Evolutionary conservation across 352 stramenopile genomes (phyloP), one percentile per base, ranked within the genome.

Genomic region (Globisporangium cystogenes): DNA sequence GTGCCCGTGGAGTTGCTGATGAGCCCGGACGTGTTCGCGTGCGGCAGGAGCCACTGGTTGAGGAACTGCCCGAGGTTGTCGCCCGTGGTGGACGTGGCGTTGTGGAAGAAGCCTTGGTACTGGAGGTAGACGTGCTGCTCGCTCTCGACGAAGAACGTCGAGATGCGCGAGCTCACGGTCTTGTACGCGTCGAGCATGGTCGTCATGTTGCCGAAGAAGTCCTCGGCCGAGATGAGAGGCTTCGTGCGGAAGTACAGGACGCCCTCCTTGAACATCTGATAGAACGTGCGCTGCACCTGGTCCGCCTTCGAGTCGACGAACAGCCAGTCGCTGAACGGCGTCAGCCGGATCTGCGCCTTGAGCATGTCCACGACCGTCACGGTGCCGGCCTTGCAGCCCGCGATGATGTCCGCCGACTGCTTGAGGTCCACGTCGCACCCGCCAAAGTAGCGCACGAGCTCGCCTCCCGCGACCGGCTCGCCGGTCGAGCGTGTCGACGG

Each of bases 271-370:
- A 85, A 66, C 27, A 87, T 54, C 51, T 84, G 59, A 57, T 86
- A 90, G 48, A 87, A 90, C 55, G 74, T 72, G 26, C 78, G 78
- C 61, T 90, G 78, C 10, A 64, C 79, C 44, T 60, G 42, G 58
- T 90, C 78, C 53, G 60, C 67, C 64, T 78, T 84, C 41, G 72
- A 84, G 67, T 85, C 67, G 11, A 86, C 57, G 60, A 85, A 86
- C 5, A 90, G 57, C 78, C 78, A 90, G 48, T 85, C 62, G 47
- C 64, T 70, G 24, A 51, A 62, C 7, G 73, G 62, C 7, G 72
- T 69, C 52, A 68, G 51, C 41, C 5, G 1, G 40, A 45, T 45
- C 40, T 45, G 40, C 40, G n/a, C 40, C 40, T 80, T 53, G 53
- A 87, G 71, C 60, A 87, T 76, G 14, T 87, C 67, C 0, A 55